These are phyloP conservation scores for Coniella lustricola DNA, from an alignment of 2,329 filamentous ascomycete genomes.

Conservation along the genomic window DNA sequence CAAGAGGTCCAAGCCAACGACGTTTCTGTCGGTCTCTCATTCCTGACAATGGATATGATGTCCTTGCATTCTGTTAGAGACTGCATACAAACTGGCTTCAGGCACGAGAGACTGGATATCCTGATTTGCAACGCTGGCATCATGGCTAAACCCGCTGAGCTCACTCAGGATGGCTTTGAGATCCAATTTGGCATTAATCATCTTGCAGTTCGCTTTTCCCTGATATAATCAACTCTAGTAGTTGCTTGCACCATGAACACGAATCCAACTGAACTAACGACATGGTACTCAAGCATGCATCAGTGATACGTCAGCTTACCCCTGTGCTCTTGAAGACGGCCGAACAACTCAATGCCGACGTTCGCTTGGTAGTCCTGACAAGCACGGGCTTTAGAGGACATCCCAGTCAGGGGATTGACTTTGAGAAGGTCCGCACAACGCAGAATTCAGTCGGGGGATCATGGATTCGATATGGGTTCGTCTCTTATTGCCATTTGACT, in stretches of 20 bases:
- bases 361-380: constrained; percentile 22
- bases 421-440: constrained; percentile 21
- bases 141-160: constrained; percentile 26
- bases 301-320: constrained; percentile 30
- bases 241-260: no score
- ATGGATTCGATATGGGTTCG: constrained; percentile 23
- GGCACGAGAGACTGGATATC: constrained; percentile 25
- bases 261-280: no score
- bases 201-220: constrained; percentile 19
- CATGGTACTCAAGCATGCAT: constrained; percentile 23
- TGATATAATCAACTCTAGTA: no score
- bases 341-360: constrained; percentile 18
- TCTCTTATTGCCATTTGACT: background rate
- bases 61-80: constrained; percentile 2
- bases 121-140: constrained; percentile 28
- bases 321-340: constrained; percentile 21
- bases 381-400: constrained; percentile 19
- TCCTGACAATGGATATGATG: constrained; percentile 29
- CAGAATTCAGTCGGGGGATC: constrained; percentile 19
- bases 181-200: constrained; percentile 34
- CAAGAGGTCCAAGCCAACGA: constrained; percentile 27
- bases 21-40: constrained; percentile 14
- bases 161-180: constrained; percentile 31
- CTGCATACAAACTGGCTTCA: background rate
- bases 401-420: constrained; percentile 19